Conservation (phyloP, 2,329 filamentous ascomycete species). For the Periconia macrospinosa region DNA sequence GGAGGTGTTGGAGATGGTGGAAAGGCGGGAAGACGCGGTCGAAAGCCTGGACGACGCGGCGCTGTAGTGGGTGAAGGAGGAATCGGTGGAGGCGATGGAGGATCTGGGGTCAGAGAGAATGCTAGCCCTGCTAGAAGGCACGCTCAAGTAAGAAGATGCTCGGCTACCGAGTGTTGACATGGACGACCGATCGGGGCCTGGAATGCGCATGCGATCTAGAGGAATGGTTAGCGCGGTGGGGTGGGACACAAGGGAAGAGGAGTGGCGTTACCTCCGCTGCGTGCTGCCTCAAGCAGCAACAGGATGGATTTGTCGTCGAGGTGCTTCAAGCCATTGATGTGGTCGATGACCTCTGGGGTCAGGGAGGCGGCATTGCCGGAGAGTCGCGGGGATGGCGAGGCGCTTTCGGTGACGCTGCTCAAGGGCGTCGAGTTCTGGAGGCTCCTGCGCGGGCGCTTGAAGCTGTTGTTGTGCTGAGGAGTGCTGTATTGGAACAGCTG, state of each 20-base stretch:
- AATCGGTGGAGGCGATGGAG: slow-evolving; percentile 42
- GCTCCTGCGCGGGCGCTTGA: slow-evolving; percentile 43
- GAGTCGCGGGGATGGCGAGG: slow-evolving; percentile 39
- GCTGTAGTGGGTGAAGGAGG: slow-evolving; percentile 41
- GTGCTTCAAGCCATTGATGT: slow-evolving; percentile 45
- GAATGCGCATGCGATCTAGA: slow-evolving; percentile 38
- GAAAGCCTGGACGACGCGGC: slow-evolving; percentile 41
- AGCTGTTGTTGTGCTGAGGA: slow-evolving; percentile 37
- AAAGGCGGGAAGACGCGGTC: slow-evolving; percentile 41
- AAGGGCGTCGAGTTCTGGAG: slow-evolving; percentile 40
- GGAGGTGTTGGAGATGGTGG: slow-evolving; percentile 37
- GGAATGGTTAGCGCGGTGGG: background rate
- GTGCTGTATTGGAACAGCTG: slow-evolving; percentile 41
- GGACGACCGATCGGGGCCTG: slow-evolving; percentile 39
- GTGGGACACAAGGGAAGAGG: slow-evolving; percentile 21
- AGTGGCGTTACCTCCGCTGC: slow-evolving; percentile 37
- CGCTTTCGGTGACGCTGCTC: slow-evolving; percentile 40
- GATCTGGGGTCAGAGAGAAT: slow-evolving; percentile 41
- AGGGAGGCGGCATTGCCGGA: slow-evolving; percentile 34
- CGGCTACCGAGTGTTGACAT: slow-evolving; percentile 41
- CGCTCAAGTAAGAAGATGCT: slow-evolving; percentile 40
- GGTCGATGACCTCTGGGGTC: slow-evolving; percentile 41
- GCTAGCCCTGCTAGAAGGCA: slow-evolving; percentile 42
- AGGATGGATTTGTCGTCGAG: slow-evolving; percentile 44
- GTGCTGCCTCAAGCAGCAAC: slow-evolving; percentile 40